These are phyloP conservation scores for Saccharum officinarum DNA, from an alignment of 176 grass and related monocot genomes.

Conservation along the genomic window DNA sequence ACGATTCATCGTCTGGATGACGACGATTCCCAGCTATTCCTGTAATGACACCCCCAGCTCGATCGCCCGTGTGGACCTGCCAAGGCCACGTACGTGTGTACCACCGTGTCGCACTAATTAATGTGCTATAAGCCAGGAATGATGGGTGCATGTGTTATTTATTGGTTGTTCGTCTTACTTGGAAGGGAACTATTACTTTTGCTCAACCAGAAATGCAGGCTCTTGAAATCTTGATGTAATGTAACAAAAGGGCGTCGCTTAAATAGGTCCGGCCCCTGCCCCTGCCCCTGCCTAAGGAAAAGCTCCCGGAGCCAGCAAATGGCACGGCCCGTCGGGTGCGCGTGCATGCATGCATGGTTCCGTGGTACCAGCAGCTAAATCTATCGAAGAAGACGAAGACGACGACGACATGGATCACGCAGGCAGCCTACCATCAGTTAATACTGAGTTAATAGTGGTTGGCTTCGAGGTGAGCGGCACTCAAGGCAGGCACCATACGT, in stretches of 20 bases:
- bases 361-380: not conserved
- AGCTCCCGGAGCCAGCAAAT: not conserved
- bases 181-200: not conserved
- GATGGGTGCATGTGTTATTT: not conserved
- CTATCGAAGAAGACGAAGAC: not conserved
- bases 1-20: too few relatives aligned
- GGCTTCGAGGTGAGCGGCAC: not conserved
- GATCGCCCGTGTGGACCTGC: too few relatives aligned
- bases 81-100: too few relatives aligned
- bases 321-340: not conserved
- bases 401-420: not conserved
- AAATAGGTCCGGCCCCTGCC: not conserved
- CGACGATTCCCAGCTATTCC: too few relatives aligned
- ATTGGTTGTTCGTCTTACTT: not conserved
- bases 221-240: slow-evolving; percentile 15
- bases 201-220: slow-evolving; percentile 43
- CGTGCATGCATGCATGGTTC: not conserved
- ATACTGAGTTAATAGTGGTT: not conserved
- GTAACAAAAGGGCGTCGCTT: not conserved
- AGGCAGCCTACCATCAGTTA: not conserved
- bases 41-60: too few relatives aligned
- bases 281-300: not conserved
- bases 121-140: not conserved
- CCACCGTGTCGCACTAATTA: too few relatives aligned
- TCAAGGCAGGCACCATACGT: not conserved